Conservation (phyloP, 257 asterid species). For the Plantago elongata region DNA sequence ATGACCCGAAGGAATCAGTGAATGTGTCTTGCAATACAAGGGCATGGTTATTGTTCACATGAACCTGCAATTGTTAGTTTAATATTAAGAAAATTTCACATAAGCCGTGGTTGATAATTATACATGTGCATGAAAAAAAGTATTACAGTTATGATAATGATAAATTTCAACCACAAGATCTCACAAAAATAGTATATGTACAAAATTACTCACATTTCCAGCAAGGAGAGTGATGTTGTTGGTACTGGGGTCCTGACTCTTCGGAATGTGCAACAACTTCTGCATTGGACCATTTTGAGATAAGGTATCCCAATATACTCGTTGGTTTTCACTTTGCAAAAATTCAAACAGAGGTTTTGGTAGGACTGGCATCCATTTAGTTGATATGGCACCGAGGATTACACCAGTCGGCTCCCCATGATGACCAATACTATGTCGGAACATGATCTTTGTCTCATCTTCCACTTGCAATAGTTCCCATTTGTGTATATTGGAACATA, state of each 20-base stretch:
- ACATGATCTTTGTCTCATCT: conserved; percentile 52
- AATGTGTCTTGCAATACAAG: no score
- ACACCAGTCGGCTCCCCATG: conserved; percentile 74
- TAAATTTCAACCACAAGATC: no score
- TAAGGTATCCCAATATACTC: conserved; percentile 73
- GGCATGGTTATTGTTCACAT: no score
- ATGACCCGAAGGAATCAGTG: no score
- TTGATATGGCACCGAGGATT: conserved; percentile 68
- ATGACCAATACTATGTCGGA: conserved; percentile 51
- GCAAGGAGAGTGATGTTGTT: conserved; percentile 51
- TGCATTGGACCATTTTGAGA: conserved; percentile 64
- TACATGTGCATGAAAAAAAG: no score
- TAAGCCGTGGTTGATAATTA: no score
- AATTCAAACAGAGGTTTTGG: conserved; percentile 47
- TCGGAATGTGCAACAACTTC: conserved; percentile 49
- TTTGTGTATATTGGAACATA: conserved; percentile 56
- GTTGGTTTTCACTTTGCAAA: conserved; percentile 49
- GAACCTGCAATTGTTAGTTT: no score
- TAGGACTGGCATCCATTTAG: conserved; percentile 66
- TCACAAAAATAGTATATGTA: neutral
- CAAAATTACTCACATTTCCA: conserved; percentile 48
- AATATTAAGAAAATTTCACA: no score
- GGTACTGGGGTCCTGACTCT: conserved; percentile 54
- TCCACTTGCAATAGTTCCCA: conserved; percentile 65
- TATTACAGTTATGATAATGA: no score